Percentiles rank a stretch among this genome's conserved stretches.
These are phyloP conservation scores for Podochytrium sp. DNA, from an alignment of 192 early-diverging fungal genomes.

Conservation along the genomic window DNA sequence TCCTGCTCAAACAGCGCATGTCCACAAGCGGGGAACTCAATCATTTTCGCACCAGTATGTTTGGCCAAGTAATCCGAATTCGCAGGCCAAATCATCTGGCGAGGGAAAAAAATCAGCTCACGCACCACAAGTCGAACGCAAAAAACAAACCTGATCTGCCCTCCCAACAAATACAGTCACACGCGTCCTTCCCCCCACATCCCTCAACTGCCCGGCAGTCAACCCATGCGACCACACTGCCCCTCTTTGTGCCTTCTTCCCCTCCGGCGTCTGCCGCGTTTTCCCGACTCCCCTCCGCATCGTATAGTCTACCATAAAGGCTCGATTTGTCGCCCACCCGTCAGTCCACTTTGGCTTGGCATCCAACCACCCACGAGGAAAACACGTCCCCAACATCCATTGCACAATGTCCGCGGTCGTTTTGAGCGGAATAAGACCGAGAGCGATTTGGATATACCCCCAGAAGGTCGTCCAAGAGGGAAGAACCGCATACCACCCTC, in stretches of 20 bases:
- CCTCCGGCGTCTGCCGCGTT: not conserved
- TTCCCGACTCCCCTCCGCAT: not conserved
- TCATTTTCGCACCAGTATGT: not conserved
- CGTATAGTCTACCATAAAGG: not conserved
- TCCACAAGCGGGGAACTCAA: not conserved
- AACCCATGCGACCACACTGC: not conserved
- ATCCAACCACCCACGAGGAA: not conserved
- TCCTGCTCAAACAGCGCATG: slow-evolving; percentile 9
- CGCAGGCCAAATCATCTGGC: not conserved
- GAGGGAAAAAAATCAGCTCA: not conserved
- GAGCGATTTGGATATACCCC: not conserved
- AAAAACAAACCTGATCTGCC: not conserved
- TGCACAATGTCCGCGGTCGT: not conserved
- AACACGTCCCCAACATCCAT: not conserved
- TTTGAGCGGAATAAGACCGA: slow-evolving; percentile 1
- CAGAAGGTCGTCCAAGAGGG: not conserved
- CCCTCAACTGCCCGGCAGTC: not conserved
- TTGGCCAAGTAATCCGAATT: not conserved
- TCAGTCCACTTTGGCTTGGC: not conserved
- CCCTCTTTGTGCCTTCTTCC: not conserved
- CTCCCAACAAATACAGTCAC: not conserved
- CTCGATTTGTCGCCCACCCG: not conserved
- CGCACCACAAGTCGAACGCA: not conserved
- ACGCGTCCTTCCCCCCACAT: not conserved
- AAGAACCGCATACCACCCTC: not conserved